These are phyloP conservation scores for Waltiozyma solani DNA, from an alignment of 1,139 yeast species.

Conservation along the genomic window DNA sequence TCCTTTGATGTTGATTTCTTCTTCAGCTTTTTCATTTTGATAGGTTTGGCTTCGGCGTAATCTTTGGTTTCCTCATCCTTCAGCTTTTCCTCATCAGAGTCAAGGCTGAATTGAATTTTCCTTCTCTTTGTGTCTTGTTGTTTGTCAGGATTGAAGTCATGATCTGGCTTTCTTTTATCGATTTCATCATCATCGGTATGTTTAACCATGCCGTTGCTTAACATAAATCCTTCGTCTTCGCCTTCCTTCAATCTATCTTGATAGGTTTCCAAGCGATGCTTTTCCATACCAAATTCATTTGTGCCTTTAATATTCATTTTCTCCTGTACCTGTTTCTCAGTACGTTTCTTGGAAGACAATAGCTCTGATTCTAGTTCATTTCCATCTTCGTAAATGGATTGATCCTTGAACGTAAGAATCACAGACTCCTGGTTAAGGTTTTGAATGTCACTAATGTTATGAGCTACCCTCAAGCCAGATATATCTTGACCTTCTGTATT, in stretches of 20 bases:
- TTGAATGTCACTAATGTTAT: conserved; percentile 30
- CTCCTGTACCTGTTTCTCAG: conserved; percentile 22
- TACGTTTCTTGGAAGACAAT: conserved; percentile 25
- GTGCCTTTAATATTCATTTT: conserved; percentile 19
- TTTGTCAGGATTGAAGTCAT: too few relatives aligned
- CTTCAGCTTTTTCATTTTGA: conserved; percentile 40
- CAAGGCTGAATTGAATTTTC: conserved; percentile 8
- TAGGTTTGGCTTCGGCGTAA: conserved; percentile 23
- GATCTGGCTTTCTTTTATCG: conserved; percentile 12
- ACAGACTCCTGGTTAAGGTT: conserved; percentile 31
- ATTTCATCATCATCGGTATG: background rate
- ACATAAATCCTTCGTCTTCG: conserved; percentile 14
- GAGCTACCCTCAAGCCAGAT: conserved; percentile 36
- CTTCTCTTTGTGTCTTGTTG: conserved; percentile 9
- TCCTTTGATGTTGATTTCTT: conserved; percentile 10
- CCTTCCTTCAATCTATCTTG: conserved; percentile 9
- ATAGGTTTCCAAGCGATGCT: conserved; percentile 16
- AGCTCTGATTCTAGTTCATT: conserved; percentile 38
- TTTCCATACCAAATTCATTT: conserved; percentile 7
- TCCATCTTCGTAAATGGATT: conserved; percentile 38
- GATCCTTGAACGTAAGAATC: conserved; percentile 57
- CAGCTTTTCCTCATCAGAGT: conserved; percentile 12
- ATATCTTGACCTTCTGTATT: conserved; percentile 18
- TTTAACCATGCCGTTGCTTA: background rate
- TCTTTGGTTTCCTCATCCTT: conserved; percentile 12